Evolutionary conservation across 768 basidiomycete genomes (phyloP).

Genomic region (Agrocybe pediades): DNA sequence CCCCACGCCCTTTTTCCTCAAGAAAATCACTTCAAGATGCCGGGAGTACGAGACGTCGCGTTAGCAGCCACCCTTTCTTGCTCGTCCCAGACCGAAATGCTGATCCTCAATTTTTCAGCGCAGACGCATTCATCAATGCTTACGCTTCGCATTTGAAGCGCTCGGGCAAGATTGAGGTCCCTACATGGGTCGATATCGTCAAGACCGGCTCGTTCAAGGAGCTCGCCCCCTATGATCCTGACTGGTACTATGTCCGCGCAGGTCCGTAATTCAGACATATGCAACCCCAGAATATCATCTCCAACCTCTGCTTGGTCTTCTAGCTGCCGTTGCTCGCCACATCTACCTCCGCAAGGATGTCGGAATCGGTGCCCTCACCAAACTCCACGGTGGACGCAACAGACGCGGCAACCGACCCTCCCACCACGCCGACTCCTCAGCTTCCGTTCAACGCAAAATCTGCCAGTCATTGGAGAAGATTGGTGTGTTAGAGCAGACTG

Average conservation of each 20-base stretch:
- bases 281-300: conserved; percentile 3
- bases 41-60: conserved; percentile 84
- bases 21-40: conserved; percentile 61
- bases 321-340: conserved; percentile 96
- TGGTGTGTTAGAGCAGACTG: conserved; percentile 91
- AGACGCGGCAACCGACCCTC: conserved; percentile 96
- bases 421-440: conserved; percentile 86
- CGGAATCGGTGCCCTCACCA: conserved; percentile 89
- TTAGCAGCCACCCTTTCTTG: conserved; percentile 29
- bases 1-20: conserved; percentile 47
- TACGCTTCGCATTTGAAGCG: conserved; percentile 97
- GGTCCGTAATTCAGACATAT: conserved; percentile 54
- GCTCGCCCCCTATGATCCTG: conserved; percentile 97
- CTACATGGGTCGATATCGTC: conserved; percentile 97
- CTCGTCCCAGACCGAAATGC: conserved; percentile 7
- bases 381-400: conserved; percentile 96
- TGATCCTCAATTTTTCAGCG: conserved; percentile 49
- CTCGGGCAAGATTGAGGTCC: conserved; percentile 98
- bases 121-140: conserved; percentile 91
- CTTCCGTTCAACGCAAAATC: conserved; percentile 90
- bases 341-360: conserved; percentile 99
- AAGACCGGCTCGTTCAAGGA: conserved; percentile 99
- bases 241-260: conserved; percentile 99
- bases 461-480: conserved; percentile 99
- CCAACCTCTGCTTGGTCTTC: conserved; percentile 1